phyloP scores from a whole-genome alignment of 2,329 filamentous ascomycete genomes.

The Penicillium sumatraense region DNA sequence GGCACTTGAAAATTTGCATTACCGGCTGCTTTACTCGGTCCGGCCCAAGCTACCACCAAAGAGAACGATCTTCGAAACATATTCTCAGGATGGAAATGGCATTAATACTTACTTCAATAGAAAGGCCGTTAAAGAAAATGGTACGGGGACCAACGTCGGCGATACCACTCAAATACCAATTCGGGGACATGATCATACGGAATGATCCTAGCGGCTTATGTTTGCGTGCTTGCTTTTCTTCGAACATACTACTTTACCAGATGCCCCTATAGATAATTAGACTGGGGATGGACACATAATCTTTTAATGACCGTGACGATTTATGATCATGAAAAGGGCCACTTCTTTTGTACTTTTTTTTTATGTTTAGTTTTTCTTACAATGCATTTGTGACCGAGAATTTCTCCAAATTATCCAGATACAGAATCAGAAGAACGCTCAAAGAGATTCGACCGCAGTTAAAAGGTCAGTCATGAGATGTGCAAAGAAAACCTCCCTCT shows the following conservation, averaged over 20 bases:
- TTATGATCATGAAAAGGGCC: conserved; percentile 16
- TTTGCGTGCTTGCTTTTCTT: background rate
- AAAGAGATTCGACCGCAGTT: conserved; percentile 21
- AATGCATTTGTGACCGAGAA: conserved; percentile 15
- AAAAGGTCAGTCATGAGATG: conserved; percentile 22
- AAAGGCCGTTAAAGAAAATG: background rate
- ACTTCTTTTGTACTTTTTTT: conserved; percentile 11
- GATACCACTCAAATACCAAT: background rate
- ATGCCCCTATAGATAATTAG: no score
- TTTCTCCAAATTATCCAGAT: conserved; percentile 10
- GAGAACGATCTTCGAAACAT: conserved; percentile 46
- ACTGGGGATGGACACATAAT: background rate
- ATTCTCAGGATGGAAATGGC: conserved; percentile 15
- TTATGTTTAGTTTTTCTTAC: no score
- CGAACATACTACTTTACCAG: background rate
- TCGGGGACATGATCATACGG: background rate
- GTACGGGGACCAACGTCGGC: background rate
- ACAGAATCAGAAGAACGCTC: conserved; percentile 22
- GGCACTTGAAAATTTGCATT: conserved; percentile 72
- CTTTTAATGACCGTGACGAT: conserved; percentile 17
- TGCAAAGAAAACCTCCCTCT: conserved; percentile 24
- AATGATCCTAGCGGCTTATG: background rate
- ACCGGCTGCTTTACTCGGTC: conserved; percentile 72
- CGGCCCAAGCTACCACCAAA: conserved; percentile 65
- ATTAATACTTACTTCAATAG: conserved; percentile 19